Evolutionary conservation across 2,329 filamentous ascomycete genomes (phyloP), one percentile per base, ranked within the genome.

Genomic region (Tolypocladium pustulatum): DNA sequence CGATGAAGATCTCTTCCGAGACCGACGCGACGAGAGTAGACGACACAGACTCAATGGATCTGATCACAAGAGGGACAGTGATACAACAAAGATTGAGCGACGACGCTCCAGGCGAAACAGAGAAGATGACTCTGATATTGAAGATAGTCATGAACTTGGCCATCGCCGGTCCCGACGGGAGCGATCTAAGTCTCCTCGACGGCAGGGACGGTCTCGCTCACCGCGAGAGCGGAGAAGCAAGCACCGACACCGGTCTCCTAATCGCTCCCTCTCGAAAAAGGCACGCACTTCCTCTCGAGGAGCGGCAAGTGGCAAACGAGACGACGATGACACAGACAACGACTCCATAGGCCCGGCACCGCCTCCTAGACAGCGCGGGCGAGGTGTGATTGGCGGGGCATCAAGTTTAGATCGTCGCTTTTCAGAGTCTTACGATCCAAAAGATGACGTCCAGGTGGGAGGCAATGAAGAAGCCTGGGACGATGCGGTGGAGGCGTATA

Each of bases 381-480:
- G 91, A 43, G 91, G 91, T 41, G 83, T 83, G 17, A 78, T 83
- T 43, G 75, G 80, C 5, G 80, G 80, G 1, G 72, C 76, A 6
- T 86, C 85, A 32, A 85, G 82, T 12, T 95, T 97, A 63, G 91
- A 97, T 67, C 78, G 81, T 30, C 89, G 89, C 57, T 97, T 97
- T 71, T 86, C 88, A 1, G 76, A 84, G 1, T 81, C 77, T 55
- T 88, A 87, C 64, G 78, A 84, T 60, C 80, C 81, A 0, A 78
- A 72, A 8, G 69, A 75, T n/a, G 83, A 89, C 65, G 72, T 87
- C 4, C 74, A 78, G 43, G 73, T 77, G 54, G 79, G 80, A 20
- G 25, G 36, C 61, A 73, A 75, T 10, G 59, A 61, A 34, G 85
- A 87, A 61, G 84, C 90, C 60, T 96, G 91, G 91, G 88, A 90